A percentile compares a stretch with the other conserved stretches of the same genome.
Conservation (phyloP, 352 stramenopile genomes). For the Aphanomyces invadans region DNA sequence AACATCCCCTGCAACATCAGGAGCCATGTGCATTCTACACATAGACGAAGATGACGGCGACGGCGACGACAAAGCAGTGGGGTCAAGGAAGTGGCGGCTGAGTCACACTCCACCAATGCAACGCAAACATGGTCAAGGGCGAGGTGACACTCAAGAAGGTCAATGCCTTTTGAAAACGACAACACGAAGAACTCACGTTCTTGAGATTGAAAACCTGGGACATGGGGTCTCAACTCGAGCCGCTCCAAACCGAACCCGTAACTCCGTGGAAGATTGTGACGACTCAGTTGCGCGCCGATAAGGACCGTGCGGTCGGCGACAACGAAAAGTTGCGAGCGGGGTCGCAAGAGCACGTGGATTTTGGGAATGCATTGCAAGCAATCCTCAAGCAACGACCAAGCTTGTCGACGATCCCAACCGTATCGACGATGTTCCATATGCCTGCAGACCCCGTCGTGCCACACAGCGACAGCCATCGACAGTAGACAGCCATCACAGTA, state of each 20-base stretch:
- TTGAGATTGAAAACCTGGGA: conserved; percentile 1
- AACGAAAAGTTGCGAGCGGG: neutral
- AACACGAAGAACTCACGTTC: conserved; percentile 21
- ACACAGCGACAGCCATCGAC: neutral
- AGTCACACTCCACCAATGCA: neutral
- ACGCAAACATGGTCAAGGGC: neutral
- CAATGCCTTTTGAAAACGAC: conserved; percentile 14
- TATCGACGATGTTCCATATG: conserved; percentile 1
- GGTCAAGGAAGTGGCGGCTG: neutral
- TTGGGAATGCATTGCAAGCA: conserved; percentile 18
- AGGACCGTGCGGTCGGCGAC: conserved; percentile 4
- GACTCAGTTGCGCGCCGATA: conserved; percentile 8
- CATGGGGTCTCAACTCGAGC: neutral
- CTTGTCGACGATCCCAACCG: conserved; percentile 5
- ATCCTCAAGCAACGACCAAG: conserved; percentile 6
- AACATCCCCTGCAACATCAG: too few relatives aligned
- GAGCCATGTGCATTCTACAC: too few relatives aligned
- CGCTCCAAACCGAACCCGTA: neutral
- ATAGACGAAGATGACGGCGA: too few relatives aligned
- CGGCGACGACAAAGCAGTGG: neutral
- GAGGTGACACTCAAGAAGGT: conserved; percentile 5
- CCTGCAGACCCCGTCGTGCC: neutral
- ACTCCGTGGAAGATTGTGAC: conserved; percentile 15
- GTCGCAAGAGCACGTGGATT: conserved; percentile 19
- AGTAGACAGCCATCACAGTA: conserved; percentile 13